A percentile compares a stretch with the other conserved stretches of the same genome.
These are phyloP conservation scores for Malus hybrid DNA, from an alignment of 331 rosid genomes.

Conservation along the genomic window DNA sequence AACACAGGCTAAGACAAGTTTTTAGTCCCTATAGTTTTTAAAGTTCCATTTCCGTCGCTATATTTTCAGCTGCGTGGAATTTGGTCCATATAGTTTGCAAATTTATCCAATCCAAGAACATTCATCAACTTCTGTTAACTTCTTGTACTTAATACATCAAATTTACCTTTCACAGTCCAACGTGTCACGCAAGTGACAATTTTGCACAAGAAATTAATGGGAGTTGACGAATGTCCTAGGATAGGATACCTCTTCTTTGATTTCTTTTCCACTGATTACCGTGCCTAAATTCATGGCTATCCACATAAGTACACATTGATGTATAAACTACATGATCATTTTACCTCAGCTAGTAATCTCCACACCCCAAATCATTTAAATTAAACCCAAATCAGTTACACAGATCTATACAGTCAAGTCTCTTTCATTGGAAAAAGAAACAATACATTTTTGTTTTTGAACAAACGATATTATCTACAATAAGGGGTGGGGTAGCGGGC, in stretches of 20 bases:
- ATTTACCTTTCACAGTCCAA: neutral
- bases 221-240: neutral
- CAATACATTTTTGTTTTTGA: no score
- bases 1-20: neutral
- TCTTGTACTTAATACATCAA: neutral
- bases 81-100: neutral
- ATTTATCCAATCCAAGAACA: neutral
- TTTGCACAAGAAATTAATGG: neutral
- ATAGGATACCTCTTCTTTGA: neutral
- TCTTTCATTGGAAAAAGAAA: neutral
- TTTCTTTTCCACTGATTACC: no score
- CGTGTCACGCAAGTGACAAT: neutral
- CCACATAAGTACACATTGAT: no score
- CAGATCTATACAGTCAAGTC: neutral
- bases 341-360: neutral
- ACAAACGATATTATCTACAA: no score
- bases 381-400: neutral
- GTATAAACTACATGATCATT: neutral
- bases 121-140: neutral
- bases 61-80: neutral
- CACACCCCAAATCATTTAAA: neutral
- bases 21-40: neutral
- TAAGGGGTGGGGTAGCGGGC: no score
- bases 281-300: no score
- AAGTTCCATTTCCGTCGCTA: neutral